Evolutionary conservation across 768 basidiomycete species (phyloP), one percentile per base, ranked within the genome.

Genomic region (Collybiopsis luxurians): DNA sequence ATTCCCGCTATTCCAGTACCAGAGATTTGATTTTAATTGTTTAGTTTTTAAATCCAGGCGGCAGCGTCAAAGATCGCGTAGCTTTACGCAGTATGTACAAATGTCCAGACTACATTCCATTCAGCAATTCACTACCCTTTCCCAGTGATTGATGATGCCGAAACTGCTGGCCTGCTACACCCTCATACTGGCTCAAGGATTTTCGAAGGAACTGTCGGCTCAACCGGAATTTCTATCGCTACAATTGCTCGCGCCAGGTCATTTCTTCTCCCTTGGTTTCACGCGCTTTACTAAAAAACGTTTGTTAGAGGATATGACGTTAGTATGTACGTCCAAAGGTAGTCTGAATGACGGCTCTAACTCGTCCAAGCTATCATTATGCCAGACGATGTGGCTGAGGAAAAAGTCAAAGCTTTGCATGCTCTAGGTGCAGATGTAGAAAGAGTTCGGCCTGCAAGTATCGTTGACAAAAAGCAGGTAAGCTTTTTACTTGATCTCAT

Each of bases 51-150:
- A 99, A 99, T 71, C 96, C 97, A 1, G 96, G 96, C 24, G 97
- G 97, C 39, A 98, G 95, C 53, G 90, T 98, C 49, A 99, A 99
- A 70, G 97, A 99, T 70, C 84, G 97, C 28, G 96, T 98, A n/a
- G 96, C 95, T 0, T 69, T 98, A 58, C 82, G 86, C 69, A 92
- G 95, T 97, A 65, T 58, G 84, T 62, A 17, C 9, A 13, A 13
- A 0, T 4, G n/a, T 23, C 9, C n/a, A 53, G 19, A 3, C 30
- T n/a, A 46, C 21, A 9, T n/a, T 12, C 23, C 31, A 19, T 23
- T 19, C 13, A 9, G 12, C 47, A 58, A 28, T 19, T 21, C 0
- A 3, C 2, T 21, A 59, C 54, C 24, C 23, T 11, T n/a, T 1
- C 47, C 47, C 67, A 98, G 96, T 98, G 79, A 93, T 99, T 62